Base-by-base conservation (phyloP, 2,329 filamentous ascomycete genomes). In the Colletotrichum sp. region DNA sequence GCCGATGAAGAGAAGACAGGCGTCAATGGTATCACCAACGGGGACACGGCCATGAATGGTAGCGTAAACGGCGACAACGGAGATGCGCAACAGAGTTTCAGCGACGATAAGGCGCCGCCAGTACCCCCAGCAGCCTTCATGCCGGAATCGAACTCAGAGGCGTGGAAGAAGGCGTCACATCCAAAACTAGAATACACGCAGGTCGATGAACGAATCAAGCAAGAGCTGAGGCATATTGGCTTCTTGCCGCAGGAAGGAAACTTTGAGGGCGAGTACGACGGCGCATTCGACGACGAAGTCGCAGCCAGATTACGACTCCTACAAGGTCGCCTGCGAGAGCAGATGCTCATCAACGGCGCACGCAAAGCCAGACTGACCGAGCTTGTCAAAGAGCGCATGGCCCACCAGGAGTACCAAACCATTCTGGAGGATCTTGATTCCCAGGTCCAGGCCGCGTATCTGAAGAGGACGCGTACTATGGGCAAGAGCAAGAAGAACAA, bases 401-500 rank as follows among this genome's bases (percentile, higher is more conserved):
- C 97, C 0, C 93, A 97, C 86, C 97, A 99, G 83, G 97, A 99
- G 84, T 99, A 98, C 87, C 94, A 94, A 84, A 98, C 96, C 72
- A 99, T 99, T 80, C 93, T 98, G 67, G 97, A 99, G 83, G 97
- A 99, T 83, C 92, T 99, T 27, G 97, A 99, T 87, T 93, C 93
- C 57, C 97, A 99, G 83, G 96, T 99, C 57, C 96, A 99, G 82
- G 94, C 95, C 68, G 96, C 97, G 5, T 99, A 99, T 82, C 92
- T 98, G 61, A 99, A 99, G 87, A 94, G 97, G 29, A 99, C 96
- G 32, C 93, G 97, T 63, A 98, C 95, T 1, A 94, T 99, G 86
- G 95, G 96, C 83, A 98, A 99, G 87, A 95, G 93, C 84, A 98
- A 98, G 85, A 98, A 98, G 87, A 93, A 96, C 73, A 96, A 98